These are phyloP conservation scores for Neurospora sp. DNA, from an alignment of 495 filamentous ascomycete genomes.

Conservation along the genomic window DNA sequence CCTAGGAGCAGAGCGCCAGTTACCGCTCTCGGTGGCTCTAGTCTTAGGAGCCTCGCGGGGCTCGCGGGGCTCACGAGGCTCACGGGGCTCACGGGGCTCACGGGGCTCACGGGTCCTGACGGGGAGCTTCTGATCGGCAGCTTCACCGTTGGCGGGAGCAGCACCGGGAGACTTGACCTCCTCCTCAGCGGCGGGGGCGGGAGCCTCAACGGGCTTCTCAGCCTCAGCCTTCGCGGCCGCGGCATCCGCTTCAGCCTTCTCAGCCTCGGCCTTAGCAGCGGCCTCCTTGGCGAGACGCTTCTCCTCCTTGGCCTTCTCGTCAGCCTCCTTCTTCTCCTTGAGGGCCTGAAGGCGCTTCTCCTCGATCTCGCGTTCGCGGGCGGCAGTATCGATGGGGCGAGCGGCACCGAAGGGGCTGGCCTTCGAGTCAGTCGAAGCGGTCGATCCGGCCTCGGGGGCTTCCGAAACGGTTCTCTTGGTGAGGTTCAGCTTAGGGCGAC, in stretches of 20 bases:
- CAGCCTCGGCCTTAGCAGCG: constrained; percentile 47
- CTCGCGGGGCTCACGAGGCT: constrained; percentile 14
- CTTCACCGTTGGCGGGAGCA: constrained; percentile 13
- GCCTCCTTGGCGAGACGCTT: constrained; percentile 55
- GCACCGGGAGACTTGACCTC: constrained; percentile 13
- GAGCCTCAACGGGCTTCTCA: constrained; percentile 20
- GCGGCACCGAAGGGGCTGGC: constrained; percentile 88
- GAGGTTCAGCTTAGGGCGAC: constrained; percentile 71
- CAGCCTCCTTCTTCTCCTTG: constrained; percentile 76
- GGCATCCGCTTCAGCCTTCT: constrained; percentile 21
- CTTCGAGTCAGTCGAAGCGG: constrained; percentile 49
- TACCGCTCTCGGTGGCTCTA: constrained; percentile 38
- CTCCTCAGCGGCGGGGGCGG: constrained; percentile 12
- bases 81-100: constrained; percentile 15
- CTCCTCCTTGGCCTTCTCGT: constrained; percentile 76
- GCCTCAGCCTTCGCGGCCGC: constrained; percentile 13
- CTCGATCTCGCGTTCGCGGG: constrained; percentile 79
- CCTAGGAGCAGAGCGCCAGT: constrained; percentile 39
- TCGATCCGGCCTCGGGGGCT: constrained; percentile 21
- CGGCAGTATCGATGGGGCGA: constrained; percentile 77
- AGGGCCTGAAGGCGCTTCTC: constrained; percentile 67
- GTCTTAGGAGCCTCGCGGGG: constrained; percentile 22
- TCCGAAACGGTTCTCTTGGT: constrained; percentile 83
- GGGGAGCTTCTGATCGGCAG: constrained; percentile 25
- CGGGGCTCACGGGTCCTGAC: constrained; percentile 12